phyloP scores from a whole-genome alignment of 148 eudicot genomes.

The Chenopodium album region DNA sequence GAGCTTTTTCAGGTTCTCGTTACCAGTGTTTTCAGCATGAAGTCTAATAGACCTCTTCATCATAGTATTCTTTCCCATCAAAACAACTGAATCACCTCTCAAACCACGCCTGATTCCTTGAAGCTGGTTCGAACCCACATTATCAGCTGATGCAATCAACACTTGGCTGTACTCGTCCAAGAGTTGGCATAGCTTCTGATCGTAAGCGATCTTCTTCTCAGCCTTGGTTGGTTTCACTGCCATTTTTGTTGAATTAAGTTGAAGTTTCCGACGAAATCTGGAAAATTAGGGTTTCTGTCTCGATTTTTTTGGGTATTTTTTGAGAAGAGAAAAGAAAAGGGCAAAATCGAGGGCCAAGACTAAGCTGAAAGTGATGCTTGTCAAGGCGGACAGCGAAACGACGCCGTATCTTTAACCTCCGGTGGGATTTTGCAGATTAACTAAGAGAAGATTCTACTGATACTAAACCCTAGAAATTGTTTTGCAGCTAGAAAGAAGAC shows the following conservation, averaged over 20 bases:
- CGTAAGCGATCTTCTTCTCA: constrained; percentile 59
- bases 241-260: constrained; percentile 25
- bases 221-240: constrained; percentile 50
- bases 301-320: not conserved
- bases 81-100: constrained; percentile 56
- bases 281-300: not conserved
- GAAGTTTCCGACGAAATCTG: not conserved
- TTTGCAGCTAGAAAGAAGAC: not conserved
- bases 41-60: constrained; percentile 64
- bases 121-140: constrained; percentile 61
- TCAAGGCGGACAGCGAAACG: constrained; percentile 44
- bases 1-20: constrained; percentile 40
- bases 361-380: constrained; percentile 6
- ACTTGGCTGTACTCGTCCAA: constrained; percentile 57
- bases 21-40: constrained; percentile 67
- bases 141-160: constrained; percentile 54
- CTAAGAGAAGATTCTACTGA: not conserved
- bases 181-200: constrained; percentile 48
- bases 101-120: constrained; percentile 59
- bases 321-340: not conserved
- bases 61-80: constrained; percentile 84
- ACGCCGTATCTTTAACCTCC: constrained; percentile 43
- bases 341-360: constrained; percentile 50
- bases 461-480: constrained; percentile 11
- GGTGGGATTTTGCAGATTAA: constrained; percentile 1